Base-by-base conservation (phyloP, 2,329 filamentous ascomycete genomes). In the Calonectria hongkongensis region DNA sequence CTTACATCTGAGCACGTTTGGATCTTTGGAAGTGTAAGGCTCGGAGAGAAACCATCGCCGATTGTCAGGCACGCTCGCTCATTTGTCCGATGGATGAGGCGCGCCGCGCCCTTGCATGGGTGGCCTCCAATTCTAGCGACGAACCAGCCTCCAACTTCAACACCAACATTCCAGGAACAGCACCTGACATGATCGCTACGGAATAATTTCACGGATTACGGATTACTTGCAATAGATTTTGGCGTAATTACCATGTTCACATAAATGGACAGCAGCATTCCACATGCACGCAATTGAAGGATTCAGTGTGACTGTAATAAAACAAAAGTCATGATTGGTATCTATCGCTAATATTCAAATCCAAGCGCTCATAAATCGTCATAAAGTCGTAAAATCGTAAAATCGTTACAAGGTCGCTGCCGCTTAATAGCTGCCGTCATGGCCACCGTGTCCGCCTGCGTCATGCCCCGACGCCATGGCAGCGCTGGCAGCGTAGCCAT, bases 371-470 rank as follows among this genome's bases (percentile, higher is more conserved):
- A 60, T 60, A 27, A 41, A 60, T 41, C 2, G 21, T 60, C 54
- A 18, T 60, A 18, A 60, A 28, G n/a, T 60, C 54, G 13, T 60
- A 41, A 21, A 41, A 33, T n/a, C n/a, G n/a, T n/a, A n/a, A 60
- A 41, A 33, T 60, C 54, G 7, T 47, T 33, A 28, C 9, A 28
- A 1, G 39, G 27, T 21, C 2, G 27, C 21, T 21, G 9, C 15
- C 8, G 41, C 54, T 41, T 30, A 47, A 47, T 63, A 63, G 58
- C 58, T 47, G 58, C 58, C 58, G 28, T 63, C 39, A 63, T 63
- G 58, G 6, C 25, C 36, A 45, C n/a, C 39, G 15, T 63, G 58
- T 28, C 28, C 21, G 13, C 41, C 28, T 1, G 25, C 41, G 41
- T 63, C 58, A 27, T 63, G 21, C n/a, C 58, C 58, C n/a, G 41